A percentile compares a stretch with the other conserved stretches of the same genome.
Conservation (phyloP, 352 stramenopile species). For the Blastocystis sp. region DNA sequence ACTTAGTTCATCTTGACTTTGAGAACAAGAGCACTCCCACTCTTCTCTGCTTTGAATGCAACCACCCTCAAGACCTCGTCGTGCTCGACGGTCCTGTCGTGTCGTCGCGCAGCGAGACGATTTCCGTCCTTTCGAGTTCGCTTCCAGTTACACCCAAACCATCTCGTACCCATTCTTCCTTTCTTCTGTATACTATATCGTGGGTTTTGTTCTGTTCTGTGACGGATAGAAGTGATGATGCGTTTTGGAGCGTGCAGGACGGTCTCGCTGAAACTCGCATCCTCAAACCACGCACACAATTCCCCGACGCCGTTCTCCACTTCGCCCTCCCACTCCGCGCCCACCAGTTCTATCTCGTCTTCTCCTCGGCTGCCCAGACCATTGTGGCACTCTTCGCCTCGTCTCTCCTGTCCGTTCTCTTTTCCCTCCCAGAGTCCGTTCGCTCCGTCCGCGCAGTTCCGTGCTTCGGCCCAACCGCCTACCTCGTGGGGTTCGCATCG, state of each 20-base stretch:
- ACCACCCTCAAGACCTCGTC: background rate
- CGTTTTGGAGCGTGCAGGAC: background rate
- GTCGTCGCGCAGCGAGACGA: background rate
- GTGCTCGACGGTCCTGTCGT: background rate
- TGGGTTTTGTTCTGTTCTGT: background rate
- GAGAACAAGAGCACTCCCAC: background rate
- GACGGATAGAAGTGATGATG: background rate
- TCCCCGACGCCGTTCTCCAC: background rate
- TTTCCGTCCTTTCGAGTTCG: background rate
- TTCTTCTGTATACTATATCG: background rate
- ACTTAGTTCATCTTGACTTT: background rate
- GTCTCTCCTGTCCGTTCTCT: background rate
- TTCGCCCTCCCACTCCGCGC: background rate
- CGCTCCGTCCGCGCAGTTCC: background rate
- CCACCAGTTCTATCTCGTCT: background rate
- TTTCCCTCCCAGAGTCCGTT: background rate
- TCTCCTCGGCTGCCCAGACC: background rate
- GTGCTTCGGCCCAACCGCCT: background rate
- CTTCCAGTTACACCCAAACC: background rate
- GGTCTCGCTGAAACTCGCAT: background rate
- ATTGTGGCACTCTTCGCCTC: background rate
- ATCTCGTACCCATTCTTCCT: background rate
- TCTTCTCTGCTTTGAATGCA: background rate
- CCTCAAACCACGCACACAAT: background rate
- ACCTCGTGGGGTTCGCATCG: background rate